Conservation (phyloP, 371 early-diverging fungal species). For the Chytridiales sp. region DNA sequence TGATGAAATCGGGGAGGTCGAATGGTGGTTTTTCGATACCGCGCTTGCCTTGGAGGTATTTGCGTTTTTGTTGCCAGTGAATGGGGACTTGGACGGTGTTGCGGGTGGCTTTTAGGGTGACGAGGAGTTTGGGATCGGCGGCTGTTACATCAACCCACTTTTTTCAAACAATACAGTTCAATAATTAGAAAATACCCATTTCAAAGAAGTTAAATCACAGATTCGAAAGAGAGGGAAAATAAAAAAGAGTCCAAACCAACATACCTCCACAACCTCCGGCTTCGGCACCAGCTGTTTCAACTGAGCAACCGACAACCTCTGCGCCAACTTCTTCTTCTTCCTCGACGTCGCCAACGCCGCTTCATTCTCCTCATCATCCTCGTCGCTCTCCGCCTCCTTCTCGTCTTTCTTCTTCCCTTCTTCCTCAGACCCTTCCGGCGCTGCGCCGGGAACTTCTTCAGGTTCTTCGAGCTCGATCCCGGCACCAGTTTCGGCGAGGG, state of each 20-base stretch:
- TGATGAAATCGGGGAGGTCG: slow-evolving; percentile 93
- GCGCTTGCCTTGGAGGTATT: slow-evolving; percentile 92
- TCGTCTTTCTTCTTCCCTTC: slow-evolving; percentile 19
- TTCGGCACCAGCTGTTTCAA: slow-evolving; percentile 87
- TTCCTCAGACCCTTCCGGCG: slow-evolving; percentile 13
- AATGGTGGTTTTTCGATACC: slow-evolving; percentile 95
- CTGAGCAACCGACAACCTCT: slow-evolving; percentile 84
- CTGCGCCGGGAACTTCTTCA: too few relatives aligned
- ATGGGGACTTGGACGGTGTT: slow-evolving; percentile 95
- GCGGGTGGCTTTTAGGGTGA: slow-evolving; percentile 82
- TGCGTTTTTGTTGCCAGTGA: slow-evolving; percentile 96
- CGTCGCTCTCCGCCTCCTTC: slow-evolving; percentile 16
- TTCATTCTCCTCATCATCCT: slow-evolving; percentile 20
- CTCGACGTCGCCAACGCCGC: slow-evolving; percentile 32
- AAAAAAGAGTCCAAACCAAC: background rate
- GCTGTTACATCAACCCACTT: slow-evolving; percentile 93
- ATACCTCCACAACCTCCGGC: slow-evolving; percentile 94
- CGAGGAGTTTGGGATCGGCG: slow-evolving; percentile 85
- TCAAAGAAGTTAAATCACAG: background rate
- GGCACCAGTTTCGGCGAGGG: background rate
- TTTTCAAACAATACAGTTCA: slow-evolving; percentile 2
- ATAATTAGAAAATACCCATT: background rate
- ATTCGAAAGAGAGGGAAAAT: background rate
- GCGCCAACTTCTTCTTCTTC: slow-evolving; percentile 60
- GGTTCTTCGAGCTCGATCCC: background rate